Evolutionary conservation across 2,329 filamentous ascomycete genomes (phyloP).

Genomic region (Colletotrichum sp.): DNA sequence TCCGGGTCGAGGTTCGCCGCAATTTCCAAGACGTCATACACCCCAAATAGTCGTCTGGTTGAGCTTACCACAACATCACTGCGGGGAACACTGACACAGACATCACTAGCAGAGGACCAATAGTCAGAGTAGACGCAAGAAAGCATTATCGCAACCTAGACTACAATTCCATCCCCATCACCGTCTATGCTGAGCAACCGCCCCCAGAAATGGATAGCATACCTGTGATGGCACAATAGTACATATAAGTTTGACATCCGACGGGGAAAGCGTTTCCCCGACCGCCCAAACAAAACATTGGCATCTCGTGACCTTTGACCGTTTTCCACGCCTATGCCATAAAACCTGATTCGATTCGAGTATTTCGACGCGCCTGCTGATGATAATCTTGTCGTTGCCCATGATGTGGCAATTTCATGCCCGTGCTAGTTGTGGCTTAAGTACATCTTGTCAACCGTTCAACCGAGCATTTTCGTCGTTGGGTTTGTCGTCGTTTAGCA

Average conservation of each 20-base stretch:
- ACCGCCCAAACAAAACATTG: slow-evolving; percentile 20
- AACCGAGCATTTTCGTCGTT: slow-evolving; percentile 24
- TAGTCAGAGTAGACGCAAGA: slow-evolving; percentile 6
- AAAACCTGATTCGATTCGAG: slow-evolving; percentile 24
- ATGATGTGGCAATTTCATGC: slow-evolving; percentile 23
- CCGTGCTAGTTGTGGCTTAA: slow-evolving; percentile 28
- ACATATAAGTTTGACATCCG: slow-evolving; percentile 46
- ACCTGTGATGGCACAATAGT: slow-evolving; percentile 53
- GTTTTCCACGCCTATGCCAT: slow-evolving; percentile 26
- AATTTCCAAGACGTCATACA: neutral
- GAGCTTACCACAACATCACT: neutral
- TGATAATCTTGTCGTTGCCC: slow-evolving; percentile 24
- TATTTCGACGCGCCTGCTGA: slow-evolving; percentile 22
- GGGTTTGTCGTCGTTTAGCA: slow-evolving; percentile 54
- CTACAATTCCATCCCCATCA: slow-evolving; percentile 46
- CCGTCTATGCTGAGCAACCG: slow-evolving; percentile 54
- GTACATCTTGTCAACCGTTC: slow-evolving; percentile 41
- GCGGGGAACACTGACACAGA: neutral
- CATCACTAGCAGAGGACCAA: neutral
- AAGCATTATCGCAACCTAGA: slow-evolving; percentile 40
- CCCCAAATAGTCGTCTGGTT: neutral
- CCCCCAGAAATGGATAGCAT: slow-evolving; percentile 41
- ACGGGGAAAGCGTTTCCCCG: slow-evolving; percentile 24
- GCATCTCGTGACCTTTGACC: slow-evolving; percentile 20
- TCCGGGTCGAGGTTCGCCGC: neutral